Conservation (phyloP, 257 asterid genomes). For the Penstemon barbatus region DNA sequence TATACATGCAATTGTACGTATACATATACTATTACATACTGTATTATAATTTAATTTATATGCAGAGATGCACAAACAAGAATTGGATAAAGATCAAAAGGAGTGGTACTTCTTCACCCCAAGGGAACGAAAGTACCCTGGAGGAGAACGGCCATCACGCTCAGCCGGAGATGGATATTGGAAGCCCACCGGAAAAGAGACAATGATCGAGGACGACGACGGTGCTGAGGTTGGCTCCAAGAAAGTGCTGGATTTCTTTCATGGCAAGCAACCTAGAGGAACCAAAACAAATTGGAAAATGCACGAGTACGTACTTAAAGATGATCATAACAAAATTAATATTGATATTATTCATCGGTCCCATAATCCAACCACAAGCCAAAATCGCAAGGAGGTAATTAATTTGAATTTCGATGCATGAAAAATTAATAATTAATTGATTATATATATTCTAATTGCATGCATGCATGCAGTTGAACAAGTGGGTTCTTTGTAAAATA, state of each 20-base stretch:
- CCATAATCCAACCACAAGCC: background rate
- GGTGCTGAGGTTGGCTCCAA: background rate
- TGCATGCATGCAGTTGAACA: too few relatives aligned
- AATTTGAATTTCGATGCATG: too few relatives aligned
- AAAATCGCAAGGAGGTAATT: background rate
- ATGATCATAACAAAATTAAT: background rate
- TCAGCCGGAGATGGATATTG: background rate
- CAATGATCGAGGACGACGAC: background rate
- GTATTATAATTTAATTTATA: too few relatives aligned
- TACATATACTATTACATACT: too few relatives aligned
- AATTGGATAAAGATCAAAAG: background rate
- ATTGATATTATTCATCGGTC: too few relatives aligned
- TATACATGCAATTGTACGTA: too few relatives aligned
- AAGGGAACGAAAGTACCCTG: background rate
- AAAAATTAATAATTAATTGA: too few relatives aligned
- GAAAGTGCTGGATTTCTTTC: constrained; percentile 1
- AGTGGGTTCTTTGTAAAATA: too few relatives aligned
- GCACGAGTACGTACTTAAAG: background rate
- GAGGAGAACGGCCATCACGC: background rate
- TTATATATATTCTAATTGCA: too few relatives aligned
- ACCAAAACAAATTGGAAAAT: background rate
- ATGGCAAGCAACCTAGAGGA: background rate
- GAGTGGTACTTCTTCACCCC: background rate
- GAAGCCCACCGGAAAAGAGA: background rate
- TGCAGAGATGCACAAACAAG: too few relatives aligned